Evolutionary conservation across 148 eudicot species (phyloP), one percentile per base, ranked within the genome.

Genomic region (Pouteria glomerata): DNA sequence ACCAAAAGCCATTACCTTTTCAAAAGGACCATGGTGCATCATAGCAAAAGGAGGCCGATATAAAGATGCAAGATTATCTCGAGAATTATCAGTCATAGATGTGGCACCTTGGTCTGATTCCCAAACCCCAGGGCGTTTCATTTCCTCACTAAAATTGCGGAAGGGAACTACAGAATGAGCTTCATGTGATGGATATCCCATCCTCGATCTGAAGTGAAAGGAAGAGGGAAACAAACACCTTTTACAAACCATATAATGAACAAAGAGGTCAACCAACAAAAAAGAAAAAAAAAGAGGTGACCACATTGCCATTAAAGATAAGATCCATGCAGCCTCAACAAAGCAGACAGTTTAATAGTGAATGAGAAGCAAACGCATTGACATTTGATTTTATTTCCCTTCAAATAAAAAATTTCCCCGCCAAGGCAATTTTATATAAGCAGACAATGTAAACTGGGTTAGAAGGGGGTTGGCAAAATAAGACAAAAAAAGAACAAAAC

Each of bases 71-170:
- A 95, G 99, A 84, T 87, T 91, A 77, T 91, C 92, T 75, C 72
- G 89, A 55, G 92, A 66, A 69, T 77, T 85, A 69, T 89, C 92
- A 47, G 76, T 76, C 8, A 75, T 76, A 29, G 98, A 86, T 24
- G 93, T 34, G 70, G 90, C 86, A 73, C 87, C 90, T 86, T 88
- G 80, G 21, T 86, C 96, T 58, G 83, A 62, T 75, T 83, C 92
- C 97, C 97, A 92, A 16, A 94, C 81, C 29, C 81, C 88, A 24
- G 94, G 81, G 56, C 62, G 85, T 67, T 70, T 89, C 84, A 84
- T 80, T 85, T 95, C 99, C 80, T 95, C 96, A 66, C 87, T 87
- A 78, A 91, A 95, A 77, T 91, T 89, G 77, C 97, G 96, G 73
- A 95, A 95, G 33, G 98, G 91, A 66, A 86, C 89, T 30, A 87